These are phyloP conservation scores for Starmerella bombi DNA, from an alignment of 805 yeast genomes.

Conservation along the genomic window DNA sequence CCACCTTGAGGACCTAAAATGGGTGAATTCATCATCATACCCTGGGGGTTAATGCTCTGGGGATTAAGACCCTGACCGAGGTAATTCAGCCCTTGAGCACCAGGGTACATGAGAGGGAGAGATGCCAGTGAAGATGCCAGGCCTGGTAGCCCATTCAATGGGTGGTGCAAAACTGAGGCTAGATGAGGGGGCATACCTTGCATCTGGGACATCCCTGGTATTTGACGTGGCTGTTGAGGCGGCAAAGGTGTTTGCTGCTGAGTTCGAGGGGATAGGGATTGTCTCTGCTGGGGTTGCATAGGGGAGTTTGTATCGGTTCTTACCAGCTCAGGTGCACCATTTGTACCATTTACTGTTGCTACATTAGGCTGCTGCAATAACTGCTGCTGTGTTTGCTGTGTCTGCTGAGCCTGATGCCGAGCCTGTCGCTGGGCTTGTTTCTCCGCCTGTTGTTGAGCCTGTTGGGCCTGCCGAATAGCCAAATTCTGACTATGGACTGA, in stretches of 20 bases:
- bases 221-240: neutral
- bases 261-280: neutral
- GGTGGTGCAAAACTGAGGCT: slow-evolving; percentile 1
- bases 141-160: slow-evolving; percentile 5
- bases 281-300: neutral
- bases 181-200: neutral
- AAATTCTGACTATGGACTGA: neutral
- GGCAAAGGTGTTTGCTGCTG: neutral
- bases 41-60: neutral
- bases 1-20: slow-evolving; percentile 8
- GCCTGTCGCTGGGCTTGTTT: neutral
- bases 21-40: slow-evolving; percentile 10
- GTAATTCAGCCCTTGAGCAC: neutral
- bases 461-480: neutral
- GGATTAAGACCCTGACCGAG: neutral
- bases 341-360: too few species aligned
- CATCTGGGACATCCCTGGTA: neutral
- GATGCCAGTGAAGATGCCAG: neutral
- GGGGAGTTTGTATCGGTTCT: too few species aligned
- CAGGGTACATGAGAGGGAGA: neutral
- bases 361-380: neutral
- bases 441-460: neutral
- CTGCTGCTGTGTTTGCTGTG: neutral
- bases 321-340: too few species aligned
- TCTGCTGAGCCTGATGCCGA: neutral